These are phyloP conservation scores for Macrolepiota albuminosa DNA, from an alignment of 768 basidiomycete species.

Conservation along the genomic window DNA sequence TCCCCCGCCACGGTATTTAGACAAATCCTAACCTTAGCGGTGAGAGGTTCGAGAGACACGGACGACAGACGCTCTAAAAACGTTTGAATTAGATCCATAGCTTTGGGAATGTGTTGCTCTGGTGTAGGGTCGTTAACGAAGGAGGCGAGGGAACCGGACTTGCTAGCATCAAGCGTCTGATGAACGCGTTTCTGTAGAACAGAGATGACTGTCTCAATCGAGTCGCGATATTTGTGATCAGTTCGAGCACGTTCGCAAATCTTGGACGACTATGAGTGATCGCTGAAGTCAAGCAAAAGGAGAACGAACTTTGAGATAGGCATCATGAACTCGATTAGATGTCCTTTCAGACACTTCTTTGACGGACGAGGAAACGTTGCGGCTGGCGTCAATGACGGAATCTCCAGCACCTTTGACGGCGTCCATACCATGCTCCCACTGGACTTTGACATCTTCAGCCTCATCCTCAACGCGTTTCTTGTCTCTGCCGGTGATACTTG, in stretches of 20 bases:
- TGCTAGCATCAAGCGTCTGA: slow-evolving; percentile 43
- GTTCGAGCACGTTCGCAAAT: slow-evolving; percentile 61
- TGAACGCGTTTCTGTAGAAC: slow-evolving; percentile 55
- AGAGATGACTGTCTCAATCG: slow-evolving; percentile 54
- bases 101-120: slow-evolving; percentile 56
- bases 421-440: slow-evolving; percentile 68
- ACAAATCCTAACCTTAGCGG: slow-evolving; percentile 35
- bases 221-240: slow-evolving; percentile 52
- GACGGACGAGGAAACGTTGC: slow-evolving; percentile 34
- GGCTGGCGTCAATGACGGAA: slow-evolving; percentile 48
- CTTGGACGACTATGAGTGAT: slow-evolving; percentile 25
- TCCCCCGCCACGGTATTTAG: slow-evolving; percentile 50
- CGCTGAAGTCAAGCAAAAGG: too few relatives aligned
- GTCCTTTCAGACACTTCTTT: slow-evolving; percentile 44
- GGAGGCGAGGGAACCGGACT: slow-evolving; percentile 44
- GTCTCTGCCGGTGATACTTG: slow-evolving; percentile 49
- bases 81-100: slow-evolving; percentile 42
- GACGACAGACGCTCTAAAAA: slow-evolving; percentile 49
- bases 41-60: slow-evolving; percentile 47
- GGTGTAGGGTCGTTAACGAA: slow-evolving; percentile 60
- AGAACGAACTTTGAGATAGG: slow-evolving; percentile 44
- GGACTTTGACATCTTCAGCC: slow-evolving; percentile 40
- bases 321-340: slow-evolving; percentile 38
- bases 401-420: slow-evolving; percentile 54
- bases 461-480: slow-evolving; percentile 44